Conservation (phyloP, 2,329 filamentous ascomycete species). For the Cadophora sp. region DNA sequence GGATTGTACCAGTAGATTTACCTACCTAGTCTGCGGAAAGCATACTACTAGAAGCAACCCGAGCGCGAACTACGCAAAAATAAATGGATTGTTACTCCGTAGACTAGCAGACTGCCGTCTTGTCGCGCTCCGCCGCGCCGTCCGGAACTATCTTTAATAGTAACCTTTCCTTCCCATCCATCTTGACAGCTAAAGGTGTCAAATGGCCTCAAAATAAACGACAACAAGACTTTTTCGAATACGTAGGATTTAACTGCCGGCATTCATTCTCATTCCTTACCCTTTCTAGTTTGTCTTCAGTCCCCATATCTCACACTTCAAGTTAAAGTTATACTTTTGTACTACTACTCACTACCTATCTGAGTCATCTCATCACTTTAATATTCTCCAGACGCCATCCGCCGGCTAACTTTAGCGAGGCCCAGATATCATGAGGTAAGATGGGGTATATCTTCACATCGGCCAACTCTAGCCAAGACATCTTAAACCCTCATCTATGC, state of each 20-base stretch:
- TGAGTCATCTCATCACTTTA: slow-evolving; percentile 15
- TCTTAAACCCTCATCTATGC: not conserved
- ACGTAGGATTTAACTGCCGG: not conserved
- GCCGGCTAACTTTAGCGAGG: not conserved
- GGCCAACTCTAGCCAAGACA: not conserved
- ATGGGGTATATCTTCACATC: not conserved
- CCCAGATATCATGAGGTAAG: not conserved
- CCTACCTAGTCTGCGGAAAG: not conserved
- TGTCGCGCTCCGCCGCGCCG: too few relatives aligned
- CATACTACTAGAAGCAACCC: not conserved
- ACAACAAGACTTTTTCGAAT: not conserved
- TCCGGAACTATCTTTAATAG: not conserved
- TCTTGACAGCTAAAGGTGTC: slow-evolving; percentile 3
- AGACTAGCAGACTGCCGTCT: not conserved
- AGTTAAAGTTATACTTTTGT: too few relatives aligned
- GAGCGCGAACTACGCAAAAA: not conserved
- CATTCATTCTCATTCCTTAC: too few relatives aligned
- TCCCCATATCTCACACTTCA: not conserved
- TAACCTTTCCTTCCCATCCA: too few relatives aligned
- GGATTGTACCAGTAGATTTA: not conserved
- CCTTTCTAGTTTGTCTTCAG: not conserved
- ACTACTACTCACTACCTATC: not conserved
- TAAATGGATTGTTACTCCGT: slow-evolving; percentile 1
- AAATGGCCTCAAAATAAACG: not conserved
- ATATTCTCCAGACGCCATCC: not conserved